Evolutionary conservation across 306 rosid genomes (phyloP), one percentile per base, ranked within the genome.

Genomic region (Quercus mongolica): DNA sequence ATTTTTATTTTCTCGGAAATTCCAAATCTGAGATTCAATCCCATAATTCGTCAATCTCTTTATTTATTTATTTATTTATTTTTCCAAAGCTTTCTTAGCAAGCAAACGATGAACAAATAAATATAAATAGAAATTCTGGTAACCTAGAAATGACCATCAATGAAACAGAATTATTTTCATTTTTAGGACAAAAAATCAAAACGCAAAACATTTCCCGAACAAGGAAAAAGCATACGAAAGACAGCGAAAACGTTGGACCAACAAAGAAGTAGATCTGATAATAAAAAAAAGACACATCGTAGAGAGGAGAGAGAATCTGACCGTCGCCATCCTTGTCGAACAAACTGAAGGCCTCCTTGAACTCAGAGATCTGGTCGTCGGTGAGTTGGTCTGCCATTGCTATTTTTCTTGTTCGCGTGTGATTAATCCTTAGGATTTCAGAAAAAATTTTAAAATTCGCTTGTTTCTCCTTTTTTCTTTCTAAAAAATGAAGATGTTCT

Each of bases 281-380:
- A 67, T 25, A 5, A 21, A 4, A 30, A 31, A 31, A 7, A 31
- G 20, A 0, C 31, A 33, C 3, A 9, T 5, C 28, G 7, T 5
- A 78, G 20, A 76, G 69, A 75, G 17, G 75, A 59, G 69, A 81
- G 49, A 68, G 83, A 68, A 33, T 74, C 79, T 35, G 23, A 91
- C 97, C 97, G 79, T 91, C 97, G 56, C 97, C 94, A 81, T 91
- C 97, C 87, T 89, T 91, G 78, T 91, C 97, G 76, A 91, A 89
- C 77, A 91, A 87, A 83, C 96, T 89, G 79, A 91, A 91, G 56
- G 96, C 96, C 80, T 91, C 96, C 86, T 91, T 91, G 86, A 91
- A 91, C 86, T 91, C 96, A 46, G 96, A 86, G 91, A 91, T 91
- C 91, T 91, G 96, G 2, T 91, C 96, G 81, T 91, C 93, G 57